Base-by-base conservation (phyloP, 2,329 filamentous ascomycete species). In the Emmonsiellopsis sp. region DNA sequence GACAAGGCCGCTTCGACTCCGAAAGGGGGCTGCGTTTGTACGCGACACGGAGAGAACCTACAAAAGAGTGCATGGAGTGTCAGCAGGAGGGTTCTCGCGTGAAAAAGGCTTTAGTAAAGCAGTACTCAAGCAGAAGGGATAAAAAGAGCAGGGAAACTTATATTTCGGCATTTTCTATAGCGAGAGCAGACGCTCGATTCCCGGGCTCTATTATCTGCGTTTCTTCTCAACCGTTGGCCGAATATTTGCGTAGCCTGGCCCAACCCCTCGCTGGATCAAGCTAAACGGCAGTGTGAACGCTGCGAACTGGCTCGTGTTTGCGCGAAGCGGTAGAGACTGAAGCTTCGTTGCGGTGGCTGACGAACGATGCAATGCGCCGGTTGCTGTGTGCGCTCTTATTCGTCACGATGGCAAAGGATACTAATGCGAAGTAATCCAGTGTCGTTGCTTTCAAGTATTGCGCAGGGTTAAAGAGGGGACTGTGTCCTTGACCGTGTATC, bases 81-180 rank as follows among this genome's bases (percentile, higher is more conserved):
- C 69, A 77, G 70, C 57, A 58, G 52, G 14, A 10, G 44, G 53
- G 37, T 54, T 49, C 52, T 45, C n/a, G 7, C 3, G 14, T 27
- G n/a, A 2, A 43, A 33, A 9, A 49, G 13, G n/a, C 13, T 17
- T 17, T 17, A 17, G 17, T 17, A 17, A 34, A 11, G 34, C 27
- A 10, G 17, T 11, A 31, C 3, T 14, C 8, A 14, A 44, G 45
- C 17, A 6, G 37, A n/a, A 31, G 32, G 32, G 6, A 61, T 49
- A 27, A 49, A 33, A 31, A 52, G 50, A 34, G 39, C 44, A 31
- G 57, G 55, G 32, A 17, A 34, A 80, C 85, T 81, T 81, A 92
- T 89, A 93, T 80, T 92, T 92, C 55, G 87, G 88, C 88, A 93
- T 92, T 60, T 79, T 87, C 77, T 3, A 48, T 39, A 2, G 17